Evolutionary conservation across 192 early-diverging fungal genomes (phyloP), one percentile per base, ranked within the genome.

Genomic region (Umbelopsis sp.): DNA sequence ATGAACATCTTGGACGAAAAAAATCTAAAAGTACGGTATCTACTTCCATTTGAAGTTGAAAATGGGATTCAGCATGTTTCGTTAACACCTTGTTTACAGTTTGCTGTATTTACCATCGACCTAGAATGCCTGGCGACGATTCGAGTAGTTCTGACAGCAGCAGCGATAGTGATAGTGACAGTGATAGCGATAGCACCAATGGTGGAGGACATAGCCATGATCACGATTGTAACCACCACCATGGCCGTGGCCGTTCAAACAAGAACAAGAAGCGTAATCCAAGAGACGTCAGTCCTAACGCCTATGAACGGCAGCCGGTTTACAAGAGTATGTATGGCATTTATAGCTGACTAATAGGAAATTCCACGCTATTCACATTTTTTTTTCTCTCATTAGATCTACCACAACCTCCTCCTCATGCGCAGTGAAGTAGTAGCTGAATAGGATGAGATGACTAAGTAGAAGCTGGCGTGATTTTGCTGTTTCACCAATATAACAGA

Each of bases 51-150:
- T 38, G 21, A 21, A 44, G 41, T 25, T 49, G 21, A 3, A 32
- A 41, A 24, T 14, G 17, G n/a, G 29, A 56, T 8, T 26, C 2
- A 47, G 41, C 1, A 36, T 22, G 45, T 26, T 67, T 59, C 3
- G 29, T 12, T 56, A 9, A 38, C 65, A 43, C 66, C 53, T 50
- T 45, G 71, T 36, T 24, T 11, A 11, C 59, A 91, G 91, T 92
- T 56, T 92, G 91, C 80, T 92, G 91, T 70, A 92, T 92, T 59
- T 92, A 84, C 77, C 89, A 89, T 73, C 85, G 81, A 59, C 86
- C 89, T 36, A 83, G 62, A 66, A 78, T 71, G 41, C 74, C 84
- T 65, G 85, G 82, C 25, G 85, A 86, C 36, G 82, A 81, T 9
- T 86, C 82, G 1, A 81, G 38, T 41, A 41, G 83, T 25, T 72